phyloP scores from a whole-genome alignment of 305 asterid genomes.

The Plantago rigida region DNA sequence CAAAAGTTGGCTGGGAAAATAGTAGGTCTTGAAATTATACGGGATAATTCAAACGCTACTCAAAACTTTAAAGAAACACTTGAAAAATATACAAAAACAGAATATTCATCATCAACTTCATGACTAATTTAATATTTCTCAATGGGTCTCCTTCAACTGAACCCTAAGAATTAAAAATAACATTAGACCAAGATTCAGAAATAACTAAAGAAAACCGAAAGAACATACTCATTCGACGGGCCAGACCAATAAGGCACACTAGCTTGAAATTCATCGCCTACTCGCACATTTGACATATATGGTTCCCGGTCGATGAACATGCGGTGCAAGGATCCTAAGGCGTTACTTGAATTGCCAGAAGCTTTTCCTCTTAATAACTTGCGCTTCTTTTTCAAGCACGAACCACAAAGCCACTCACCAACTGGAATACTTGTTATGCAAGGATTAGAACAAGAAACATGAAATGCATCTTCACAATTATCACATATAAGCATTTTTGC shows the following conservation, averaged over 20 bases:
- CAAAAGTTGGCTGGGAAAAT: no score
- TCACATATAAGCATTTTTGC: conserved; percentile 64
- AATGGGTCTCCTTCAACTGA: neutral
- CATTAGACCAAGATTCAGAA: conserved; percentile 1
- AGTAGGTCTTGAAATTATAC: no score
- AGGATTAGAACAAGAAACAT: conserved; percentile 63
- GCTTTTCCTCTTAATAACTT: conserved; percentile 48
- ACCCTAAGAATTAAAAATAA: neutral
- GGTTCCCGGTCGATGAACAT: conserved; percentile 54
- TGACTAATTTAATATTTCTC: no score
- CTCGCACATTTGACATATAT: conserved; percentile 53
- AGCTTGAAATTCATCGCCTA: conserved; percentile 69
- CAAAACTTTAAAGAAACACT: no score
- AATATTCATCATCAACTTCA: no score
- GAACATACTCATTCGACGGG: conserved; percentile 59
- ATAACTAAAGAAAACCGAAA: conserved; percentile 16
- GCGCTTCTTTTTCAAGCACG: conserved; percentile 62
- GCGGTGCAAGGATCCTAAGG: conserved; percentile 42
- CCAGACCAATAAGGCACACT: conserved; percentile 66
- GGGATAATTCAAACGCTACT: no score
- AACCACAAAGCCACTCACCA: conserved; percentile 67
- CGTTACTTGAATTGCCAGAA: conserved; percentile 33
- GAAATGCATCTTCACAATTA: conserved; percentile 65
- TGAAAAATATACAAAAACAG: no score
- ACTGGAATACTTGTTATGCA: conserved; percentile 41